These are phyloP conservation scores for Ophiostoma perfectum DNA, from an alignment of 2,329 filamentous ascomycete genomes.

Conservation along the genomic window DNA sequence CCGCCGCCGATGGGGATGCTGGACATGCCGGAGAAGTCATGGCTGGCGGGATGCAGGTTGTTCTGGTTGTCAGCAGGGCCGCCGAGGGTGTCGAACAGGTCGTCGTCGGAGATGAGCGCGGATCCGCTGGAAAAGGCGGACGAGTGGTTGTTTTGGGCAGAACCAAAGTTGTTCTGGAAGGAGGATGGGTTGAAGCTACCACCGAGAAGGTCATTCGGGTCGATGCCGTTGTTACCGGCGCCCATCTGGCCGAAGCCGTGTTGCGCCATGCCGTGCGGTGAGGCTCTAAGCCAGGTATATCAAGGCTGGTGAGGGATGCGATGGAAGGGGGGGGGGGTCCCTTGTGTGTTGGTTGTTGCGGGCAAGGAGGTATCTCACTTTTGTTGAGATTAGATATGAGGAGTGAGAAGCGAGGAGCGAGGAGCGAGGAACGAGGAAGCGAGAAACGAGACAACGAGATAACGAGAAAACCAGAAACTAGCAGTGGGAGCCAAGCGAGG, in stretches of 20 bases:
- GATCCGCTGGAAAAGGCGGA: constrained; percentile 72
- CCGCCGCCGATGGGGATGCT: constrained; percentile 48
- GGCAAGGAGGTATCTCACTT: too few species aligned
- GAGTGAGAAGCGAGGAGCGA: neutral
- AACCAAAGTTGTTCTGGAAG: constrained; percentile 52
- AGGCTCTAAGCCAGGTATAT: neutral
- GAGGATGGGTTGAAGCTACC: constrained; percentile 54
- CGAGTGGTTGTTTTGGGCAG: constrained; percentile 51
- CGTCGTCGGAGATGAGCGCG: constrained; percentile 79
- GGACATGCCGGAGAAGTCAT: constrained; percentile 53
- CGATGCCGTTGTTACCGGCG: constrained; percentile 52
- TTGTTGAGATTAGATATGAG: neutral
- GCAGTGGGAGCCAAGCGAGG: neutral
- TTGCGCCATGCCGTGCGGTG: constrained; percentile 44
- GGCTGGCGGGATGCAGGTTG: constrained; percentile 48
- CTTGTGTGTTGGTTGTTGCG: too few species aligned
- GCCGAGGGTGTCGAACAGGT: constrained; percentile 69
- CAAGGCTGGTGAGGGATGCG: neutral
- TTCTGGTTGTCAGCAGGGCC: constrained; percentile 48
- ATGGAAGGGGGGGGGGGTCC: neutral
- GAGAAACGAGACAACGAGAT: neutral
- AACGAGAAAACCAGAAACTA: neutral
- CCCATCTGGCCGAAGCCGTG: constrained; percentile 54
- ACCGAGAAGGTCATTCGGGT: constrained; percentile 81
- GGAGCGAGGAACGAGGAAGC: neutral